Base-by-base conservation (phyloP, 257 asterid genomes). In the Lantana camara region DNA sequence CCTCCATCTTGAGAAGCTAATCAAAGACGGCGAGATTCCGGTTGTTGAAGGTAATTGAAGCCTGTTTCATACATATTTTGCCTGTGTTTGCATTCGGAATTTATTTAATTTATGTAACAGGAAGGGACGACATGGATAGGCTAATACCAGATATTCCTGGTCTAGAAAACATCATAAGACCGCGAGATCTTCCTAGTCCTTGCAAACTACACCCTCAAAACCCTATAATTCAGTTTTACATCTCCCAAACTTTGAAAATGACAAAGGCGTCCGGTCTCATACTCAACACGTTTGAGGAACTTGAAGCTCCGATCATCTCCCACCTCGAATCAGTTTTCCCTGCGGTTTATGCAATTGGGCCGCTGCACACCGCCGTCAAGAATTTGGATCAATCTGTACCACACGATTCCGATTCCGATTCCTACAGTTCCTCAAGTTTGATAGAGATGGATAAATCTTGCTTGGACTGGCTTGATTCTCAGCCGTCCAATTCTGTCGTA, bases 201-300 rank as follows among this genome's bases (percentile, higher is more conserved):
- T 80, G 82, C 58, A 67, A 51, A 35, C 53, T 57, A 8, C 60
- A 48, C 16, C 70, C 73, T 1, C 40, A 70, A 6, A 50, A 22
- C 47, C 68, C 37, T 0, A 0, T 69, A 5, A 4, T 75, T 23
- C 73, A 73, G 13, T 79, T 79, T 42, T 75, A n/a, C 82, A 57
- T 69, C 0, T 27, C 54, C 38, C 82, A 75, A 68, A 10, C 77
- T 48, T 51, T 57, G 0, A 58, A 69, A 32, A 73, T 75, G 77
- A 60, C 53, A 6, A 63, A 63, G 10, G 84, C 84, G 27, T 75
- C 80, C 1, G 75, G 78, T 14, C 73, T 79, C 50, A 71, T 79
- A 34, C 80, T 79, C 66, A 74, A 79, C 73, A 79, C 84, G 5
- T 75, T 74, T 27, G 67, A 79, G 35, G 69, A 71, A 27, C 84